Evolutionary conservation across 1,284 basidiomycete species (phyloP).

Genomic region (Ustilago bromivora): DNA sequence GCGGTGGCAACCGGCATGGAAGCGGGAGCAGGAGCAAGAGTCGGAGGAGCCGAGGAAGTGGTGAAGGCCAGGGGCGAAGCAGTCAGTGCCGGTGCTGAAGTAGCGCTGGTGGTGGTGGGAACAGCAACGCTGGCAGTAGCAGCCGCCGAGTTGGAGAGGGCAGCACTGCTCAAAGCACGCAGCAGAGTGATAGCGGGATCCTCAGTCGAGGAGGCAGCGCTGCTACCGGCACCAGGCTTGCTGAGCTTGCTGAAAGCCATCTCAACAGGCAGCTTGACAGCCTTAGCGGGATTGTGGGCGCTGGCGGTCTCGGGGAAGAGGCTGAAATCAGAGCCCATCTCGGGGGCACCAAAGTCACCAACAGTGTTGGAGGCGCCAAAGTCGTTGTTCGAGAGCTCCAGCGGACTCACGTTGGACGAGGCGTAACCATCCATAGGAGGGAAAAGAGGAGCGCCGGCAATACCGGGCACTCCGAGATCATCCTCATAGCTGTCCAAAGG

Average conservation of each 20-base stretch:
- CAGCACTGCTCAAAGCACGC: slow-evolving; percentile 51
- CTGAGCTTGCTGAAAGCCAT: slow-evolving; percentile 58
- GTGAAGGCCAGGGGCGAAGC: slow-evolving; percentile 53
- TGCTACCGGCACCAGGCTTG: slow-evolving; percentile 34
- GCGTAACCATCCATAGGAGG: slow-evolving; percentile 44
- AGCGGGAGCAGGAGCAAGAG: slow-evolving; percentile 17
- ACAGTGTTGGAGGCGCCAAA: slow-evolving; percentile 32
- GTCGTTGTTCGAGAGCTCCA: slow-evolving; percentile 39
- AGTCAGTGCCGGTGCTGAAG: slow-evolving; percentile 31
- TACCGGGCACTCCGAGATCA: slow-evolving; percentile 57
- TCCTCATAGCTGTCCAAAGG: slow-evolving; percentile 57
- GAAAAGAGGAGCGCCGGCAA: slow-evolving; percentile 53
- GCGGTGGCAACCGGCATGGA: background rate
- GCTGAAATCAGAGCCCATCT: slow-evolving; percentile 51
- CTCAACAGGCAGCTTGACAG: slow-evolving; percentile 41
- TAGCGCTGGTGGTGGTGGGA: slow-evolving; percentile 13
- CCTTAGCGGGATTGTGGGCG: background rate
- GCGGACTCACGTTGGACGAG: slow-evolving; percentile 54
- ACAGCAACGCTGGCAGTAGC: slow-evolving; percentile 19
- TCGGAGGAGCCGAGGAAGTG: slow-evolving; percentile 24
- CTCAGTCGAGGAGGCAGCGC: slow-evolving; percentile 17
- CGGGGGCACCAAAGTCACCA: slow-evolving; percentile 49
- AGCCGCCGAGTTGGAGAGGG: slow-evolving; percentile 41
- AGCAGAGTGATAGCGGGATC: slow-evolving; percentile 53
- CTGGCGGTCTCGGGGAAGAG: slow-evolving; percentile 49